A percentile compares a stretch with the other conserved stretches of the same genome.
These are phyloP conservation scores for Yarrowia hollandica DNA, from an alignment of 805 yeast genomes.

Conservation along the genomic window DNA sequence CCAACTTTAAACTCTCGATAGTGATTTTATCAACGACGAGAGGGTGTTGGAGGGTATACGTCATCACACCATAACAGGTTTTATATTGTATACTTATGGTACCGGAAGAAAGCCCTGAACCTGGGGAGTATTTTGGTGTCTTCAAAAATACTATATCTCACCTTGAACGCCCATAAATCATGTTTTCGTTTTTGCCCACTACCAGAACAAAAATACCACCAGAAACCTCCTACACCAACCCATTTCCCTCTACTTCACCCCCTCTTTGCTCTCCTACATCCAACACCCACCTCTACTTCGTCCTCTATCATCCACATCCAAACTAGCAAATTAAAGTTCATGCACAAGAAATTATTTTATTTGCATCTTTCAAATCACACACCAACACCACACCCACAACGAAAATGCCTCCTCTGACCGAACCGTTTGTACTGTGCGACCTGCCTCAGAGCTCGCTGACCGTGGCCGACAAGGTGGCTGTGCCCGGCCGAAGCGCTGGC, in stretches of 20 bases:
- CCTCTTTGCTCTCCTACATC: not conserved
- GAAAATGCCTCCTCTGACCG: conserved; percentile 35
- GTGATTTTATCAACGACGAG: too few species aligned
- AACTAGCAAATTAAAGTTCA: not conserved
- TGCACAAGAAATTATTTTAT: conserved; percentile 19
- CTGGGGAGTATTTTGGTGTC: not conserved
- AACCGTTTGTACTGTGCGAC: conserved; percentile 34
- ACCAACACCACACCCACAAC: not conserved
- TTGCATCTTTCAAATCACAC: not conserved
- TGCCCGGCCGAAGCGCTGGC: conserved; percentile 21
- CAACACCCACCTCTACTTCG: not conserved
- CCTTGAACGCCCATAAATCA: not conserved
- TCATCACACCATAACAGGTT: too few species aligned
- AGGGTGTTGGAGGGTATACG: too few species aligned
- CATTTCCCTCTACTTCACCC: too few species aligned
- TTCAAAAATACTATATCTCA: not conserved
- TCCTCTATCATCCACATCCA: not conserved
- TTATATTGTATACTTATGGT: too few species aligned
- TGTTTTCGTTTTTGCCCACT: too few species aligned
- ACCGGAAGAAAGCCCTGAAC: not conserved
- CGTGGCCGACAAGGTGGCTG: not conserved
- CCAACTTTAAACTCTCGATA: too few species aligned
- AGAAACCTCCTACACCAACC: too few species aligned
- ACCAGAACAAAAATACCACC: too few species aligned
- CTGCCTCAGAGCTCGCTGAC: conserved; percentile 34